Base-by-base conservation (phyloP, 2,329 filamentous ascomycete genomes). In the Arthrobotrys sphaeroides region DNA sequence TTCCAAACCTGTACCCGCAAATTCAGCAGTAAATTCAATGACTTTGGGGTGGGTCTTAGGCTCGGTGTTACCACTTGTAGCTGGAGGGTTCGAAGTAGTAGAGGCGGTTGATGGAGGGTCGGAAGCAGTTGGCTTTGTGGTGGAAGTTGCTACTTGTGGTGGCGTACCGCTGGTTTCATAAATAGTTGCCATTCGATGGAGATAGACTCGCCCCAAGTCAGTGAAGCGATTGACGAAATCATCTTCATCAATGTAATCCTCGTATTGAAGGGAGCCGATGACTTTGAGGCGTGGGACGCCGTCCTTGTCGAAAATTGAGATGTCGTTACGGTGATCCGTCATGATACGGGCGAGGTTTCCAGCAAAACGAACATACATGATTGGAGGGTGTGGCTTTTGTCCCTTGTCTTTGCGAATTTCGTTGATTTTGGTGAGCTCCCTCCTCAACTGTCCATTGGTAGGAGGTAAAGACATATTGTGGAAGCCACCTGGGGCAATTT, bases 341-440 rank as follows among this genome's bases (percentile, higher is more conserved):
- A 75, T 22, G 16, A 75, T 60, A 3, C n/a, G 47, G 1, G 72
- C 72, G 4, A 33, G 22, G 12, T 69, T 65, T 13, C 60, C n/a
- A 3, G 64, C 49, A 20, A 64, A 75, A 12, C 72, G 55, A 28
- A 75, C 72, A 26, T 69, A 75, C 40, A 69, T 64, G 4, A 60
- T 7, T 13, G 57, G 64, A 1, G 47, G 20, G 18, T 65, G 18
- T 13, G n/a, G 10, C 31, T 57, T 9, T 12, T 69, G n/a, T 16
- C 57, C 57, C 5, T 20, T n/a, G 16, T 36, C 7, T 22, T n/a
- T 51, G 12, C 38, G 57, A 13, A 28, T 4, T 13, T 60, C 60
- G 49, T 75, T 69, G 13, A 47, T 24, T 20, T 43, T 51, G 10
- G 18, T 3, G 3, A 68, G 18, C 24, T 59, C 47, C 22, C 31